phyloP scores from a whole-genome alignment of 2,329 filamentous ascomycete genomes.

The Paracamarosporium sp. region DNA sequence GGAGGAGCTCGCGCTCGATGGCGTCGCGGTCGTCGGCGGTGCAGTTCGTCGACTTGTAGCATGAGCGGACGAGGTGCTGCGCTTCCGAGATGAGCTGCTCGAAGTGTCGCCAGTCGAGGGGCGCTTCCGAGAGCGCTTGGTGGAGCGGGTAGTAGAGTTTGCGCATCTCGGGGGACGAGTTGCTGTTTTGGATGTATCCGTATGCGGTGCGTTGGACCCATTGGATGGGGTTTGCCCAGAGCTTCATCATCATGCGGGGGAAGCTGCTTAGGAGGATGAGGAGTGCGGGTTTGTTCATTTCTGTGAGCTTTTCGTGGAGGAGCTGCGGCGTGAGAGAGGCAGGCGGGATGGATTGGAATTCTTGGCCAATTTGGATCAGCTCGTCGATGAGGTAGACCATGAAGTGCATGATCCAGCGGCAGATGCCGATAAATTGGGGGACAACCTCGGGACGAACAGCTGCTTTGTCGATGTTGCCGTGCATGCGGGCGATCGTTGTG shows the following conservation, averaged over 20 bases:
- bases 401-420: conserved; percentile 78
- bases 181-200: conserved; percentile 38
- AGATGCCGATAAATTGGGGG: conserved; percentile 65
- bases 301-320: conserved; percentile 32
- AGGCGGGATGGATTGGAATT: conserved; percentile 23
- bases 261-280: conserved; percentile 43
- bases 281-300: conserved; percentile 44
- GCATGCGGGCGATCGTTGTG: conserved; percentile 60
- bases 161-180: conserved; percentile 53
- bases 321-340: conserved; percentile 51
- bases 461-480: conserved; percentile 58
- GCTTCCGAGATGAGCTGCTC: conserved; percentile 62
- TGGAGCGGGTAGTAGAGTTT: conserved; percentile 50
- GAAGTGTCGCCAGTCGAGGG: conserved; percentile 55
- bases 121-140: conserved; percentile 38
- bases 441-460: conserved; percentile 42
- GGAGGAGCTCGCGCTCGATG: conserved; percentile 60
- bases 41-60: conserved; percentile 58
- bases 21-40: conserved; percentile 28
- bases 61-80: conserved; percentile 68
- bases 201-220: conserved; percentile 39
- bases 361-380: conserved; percentile 45
- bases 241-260: conserved; percentile 46
- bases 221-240: conserved; percentile 38
- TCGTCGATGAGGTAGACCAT: conserved; percentile 63